Evolutionary conservation across 495 filamentous ascomycete species (phyloP), one percentile per base, ranked within the genome.

Genomic region (Collariella sp.): DNA sequence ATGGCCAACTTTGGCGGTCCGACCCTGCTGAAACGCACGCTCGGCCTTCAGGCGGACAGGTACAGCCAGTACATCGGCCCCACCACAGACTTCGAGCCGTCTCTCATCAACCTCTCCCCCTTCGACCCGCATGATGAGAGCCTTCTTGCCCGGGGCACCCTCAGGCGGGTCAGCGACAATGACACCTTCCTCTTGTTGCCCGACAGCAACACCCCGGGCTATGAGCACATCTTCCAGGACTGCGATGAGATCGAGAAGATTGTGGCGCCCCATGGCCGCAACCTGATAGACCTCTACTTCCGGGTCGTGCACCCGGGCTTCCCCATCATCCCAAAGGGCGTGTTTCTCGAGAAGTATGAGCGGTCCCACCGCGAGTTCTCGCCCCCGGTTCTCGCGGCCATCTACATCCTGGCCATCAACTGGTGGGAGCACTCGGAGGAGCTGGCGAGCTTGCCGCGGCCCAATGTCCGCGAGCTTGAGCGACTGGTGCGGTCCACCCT

Each of bases 351-450:
- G 60, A 87, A 89, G 59, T 89, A 94, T 63, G 76, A 82, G 20
- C 82, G 84, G 22, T 83, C 86, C 23, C 80, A 88, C 60, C 81
- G 80, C 19, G 82, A 86, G 54, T 81, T 96, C 62, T 88, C 89
- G 16, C 89, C 93, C 20, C 78, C 91, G 5, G 74, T 96, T 3
- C 76, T 96, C 2, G 87, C 90, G 5, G 89, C 89, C 16, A 84
- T 98, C 60, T 98, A 96, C 62, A 83, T 94, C 39, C 74, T 96
- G 45, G 87, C 91, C 3, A 80, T 95, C 57, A 90, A 91, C 67
- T 97, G 90, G 79, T 91, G 89, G 78, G 81, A 86, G 29, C 79
- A 86, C 57, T 84, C 85, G 40, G 76, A 83, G 10, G 81, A 81
- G 7, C 78, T 90, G 20, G 77, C 83, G 35, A 67, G 72, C 13